Evolutionary conservation across 1,139 yeast species (phyloP), one percentile per base, ranked within the genome.

Genomic region (Pichia sorboxylosa): DNA sequence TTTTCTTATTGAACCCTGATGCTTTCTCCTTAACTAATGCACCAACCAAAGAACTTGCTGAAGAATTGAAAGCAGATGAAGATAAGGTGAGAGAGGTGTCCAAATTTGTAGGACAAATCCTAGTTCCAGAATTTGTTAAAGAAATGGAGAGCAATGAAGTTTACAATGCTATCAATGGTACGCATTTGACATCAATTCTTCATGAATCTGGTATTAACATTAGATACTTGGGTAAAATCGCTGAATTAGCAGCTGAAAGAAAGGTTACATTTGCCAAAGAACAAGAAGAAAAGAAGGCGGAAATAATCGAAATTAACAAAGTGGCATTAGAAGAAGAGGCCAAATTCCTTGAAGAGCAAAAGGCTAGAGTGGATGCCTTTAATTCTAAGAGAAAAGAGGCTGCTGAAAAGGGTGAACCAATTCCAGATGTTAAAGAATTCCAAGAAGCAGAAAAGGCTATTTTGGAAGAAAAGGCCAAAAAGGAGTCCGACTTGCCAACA

Each of bases 121-220:
- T 84, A 44, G 64, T 85, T 36, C 80, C 82, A 9, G 73, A 67
- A 35, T 73, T 79, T 41, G 63, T 90, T 39, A 57, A 58, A 10
- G 81, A 71, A 24, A 53, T 76, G 33, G 63, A 63, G 26, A 46
- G 52, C 5, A 66, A 72, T 14, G 61, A 63, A 32, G 61, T 67
- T 26, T 46, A 39, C 28, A 44, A 42, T 29, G 64, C 77, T 32
- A 64, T 82, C 40, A 94, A 84, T 51, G 95, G 97, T 40, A 52
- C 59, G 5, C 90, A 85, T 47, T 68, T 90, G 48, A 62, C 84
- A 20, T 62, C 65, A 26, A 55, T 67, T 34, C 58, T 90, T 57
- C 98, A 90, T 57, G 70, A 70, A 46, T 63, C 65, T 33, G 98
- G 98, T 64, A 78, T 90, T 52, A 87, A 84, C 55, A 54, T 87